Base-by-base conservation (phyloP, 768 basidiomycete species). In the Boletus tomentosulus region DNA sequence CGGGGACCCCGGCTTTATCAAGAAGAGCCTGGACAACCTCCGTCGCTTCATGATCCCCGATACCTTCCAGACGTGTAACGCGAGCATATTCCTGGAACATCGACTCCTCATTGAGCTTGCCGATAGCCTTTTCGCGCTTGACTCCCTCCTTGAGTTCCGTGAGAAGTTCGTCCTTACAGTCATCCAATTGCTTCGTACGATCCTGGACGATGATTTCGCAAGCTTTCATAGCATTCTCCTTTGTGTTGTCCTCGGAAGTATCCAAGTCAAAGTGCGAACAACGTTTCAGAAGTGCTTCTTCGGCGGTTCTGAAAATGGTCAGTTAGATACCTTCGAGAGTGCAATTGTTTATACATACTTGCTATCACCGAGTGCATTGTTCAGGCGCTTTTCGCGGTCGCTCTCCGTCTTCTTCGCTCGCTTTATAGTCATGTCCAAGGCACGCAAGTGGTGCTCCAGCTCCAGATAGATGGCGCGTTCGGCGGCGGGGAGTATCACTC, bases 391-490 rank as follows among this genome's bases (percentile, higher is more conserved):
- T 68, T 95, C 93, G 62, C 93, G 81, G 65, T 96, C 94, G 55
- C 89, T 89, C 61, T 81, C 75, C 2, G 72, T 78, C 66, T 79
- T 81, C 73, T 89, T 89, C 8, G 86, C 85, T 6, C 74, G 73
- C 61, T 80, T 82, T 52, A 83, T 77, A 16, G 78, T 80, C 87
- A 96, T 94, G 56, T 97, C 94, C 31, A 96, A 74, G 19, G 94
- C 91, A 38, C 87, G 86, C 31, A 98, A 74, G 64, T 96, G 89
- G 59, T 98, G 95, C 59, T 96, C 93, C 9, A 98, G 80, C 65
- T 98, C 95, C 31, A 95, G 78, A 68, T 98, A 97, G 57, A 98
- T 93, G 0, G 93, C 91, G 8, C 89, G 88, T 69, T 97, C 95
- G 0, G 95, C 92, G 6, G 94, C 92, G 12, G 95, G 94, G 9